Base-by-base conservation (phyloP, 148 eudicot species). In the Arbutus unedo region DNA sequence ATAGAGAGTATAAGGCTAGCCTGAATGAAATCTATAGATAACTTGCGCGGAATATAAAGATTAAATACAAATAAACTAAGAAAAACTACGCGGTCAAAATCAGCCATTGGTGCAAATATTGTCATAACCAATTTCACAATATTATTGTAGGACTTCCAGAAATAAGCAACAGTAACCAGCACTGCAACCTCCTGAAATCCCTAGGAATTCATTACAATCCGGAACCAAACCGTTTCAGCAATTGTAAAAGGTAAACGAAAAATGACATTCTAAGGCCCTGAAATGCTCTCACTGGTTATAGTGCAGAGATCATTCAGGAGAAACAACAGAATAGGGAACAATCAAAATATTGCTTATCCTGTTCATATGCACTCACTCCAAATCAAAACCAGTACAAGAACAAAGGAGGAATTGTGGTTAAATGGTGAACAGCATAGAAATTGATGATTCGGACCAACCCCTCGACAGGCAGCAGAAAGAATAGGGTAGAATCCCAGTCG, bases 311-410 rank as follows among this genome's bases (percentile, higher is more conserved):
- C 16, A 11, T 3, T 11, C 3, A 43, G 3, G 78, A 76, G 57
- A 51, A 76, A 51, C 78, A 76, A 76, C 41, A 76, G 50, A 74
- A 74, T 9, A 48, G 78, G 55, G 59, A 51, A 50, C 38, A 23
- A 43, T 51, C 78, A 51, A 38, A 76, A 76, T 15, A 51, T 51
- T 75, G n/a, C 44, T 76, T 13, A 14, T 76, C 43, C 54, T 48
- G 77, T n/a, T 74, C 53, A 48, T 48, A 48, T n/a, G 56, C 77
- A 76, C 25, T 21, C 78, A 51, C 78, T 51, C 55, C 0, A 6
- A 50, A 50, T 11, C 78, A 51, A 13, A 49, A 14, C 59, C 55
- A 76, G 15, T 5, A 76, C 78, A 76, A 76, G 55, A 51, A 51
- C 38, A 75, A 6, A 25, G 7, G 18, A 13, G 44, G 15, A 50